Evolutionary conservation across 495 filamentous ascomycete genomes (phyloP).

Genomic region (Aspergillus nidulans): DNA sequence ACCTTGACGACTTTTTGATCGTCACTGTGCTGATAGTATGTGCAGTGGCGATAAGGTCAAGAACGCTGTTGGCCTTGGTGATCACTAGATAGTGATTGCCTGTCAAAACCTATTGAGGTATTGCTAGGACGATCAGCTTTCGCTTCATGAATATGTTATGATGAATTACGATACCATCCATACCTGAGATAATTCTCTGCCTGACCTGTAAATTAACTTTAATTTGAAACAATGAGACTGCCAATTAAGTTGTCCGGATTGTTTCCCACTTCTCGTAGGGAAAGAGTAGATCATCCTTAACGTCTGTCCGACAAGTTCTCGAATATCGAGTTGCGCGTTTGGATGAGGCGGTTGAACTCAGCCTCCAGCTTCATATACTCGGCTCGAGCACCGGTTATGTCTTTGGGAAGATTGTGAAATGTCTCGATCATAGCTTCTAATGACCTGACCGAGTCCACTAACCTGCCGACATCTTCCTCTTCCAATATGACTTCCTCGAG

Average conservation of each 20-base stretch:
- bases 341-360: slow-evolving; percentile 54
- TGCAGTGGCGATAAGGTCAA: slow-evolving; percentile 55
- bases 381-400: slow-evolving; percentile 58
- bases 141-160: slow-evolving; percentile 3
- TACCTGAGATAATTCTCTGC: slow-evolving; percentile 25
- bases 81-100: slow-evolving; percentile 32
- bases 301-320: slow-evolving; percentile 42
- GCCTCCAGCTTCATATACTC: slow-evolving; percentile 60
- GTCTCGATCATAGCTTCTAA: slow-evolving; percentile 52
- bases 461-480: slow-evolving; percentile 34
- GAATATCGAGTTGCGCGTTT: slow-evolving; percentile 63
- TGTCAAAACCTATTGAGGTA: neutral
- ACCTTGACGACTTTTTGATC: neutral
- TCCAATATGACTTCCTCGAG: slow-evolving; percentile 49
- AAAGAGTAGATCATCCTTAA: neutral
- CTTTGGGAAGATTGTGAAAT: slow-evolving; percentile 67
- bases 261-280: neutral
- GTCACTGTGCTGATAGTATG: slow-evolving; percentile 14
- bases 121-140: slow-evolving; percentile 5
- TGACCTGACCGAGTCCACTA: slow-evolving; percentile 34
- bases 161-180: slow-evolving; percentile 9
- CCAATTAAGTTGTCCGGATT: neutral
- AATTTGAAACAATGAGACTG: neutral
- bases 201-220: slow-evolving; percentile 8
- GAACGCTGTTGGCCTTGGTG: slow-evolving; percentile 49